phyloP scores from a whole-genome alignment of 768 basidiomycete species.

The Infundibulicybe gibba region DNA sequence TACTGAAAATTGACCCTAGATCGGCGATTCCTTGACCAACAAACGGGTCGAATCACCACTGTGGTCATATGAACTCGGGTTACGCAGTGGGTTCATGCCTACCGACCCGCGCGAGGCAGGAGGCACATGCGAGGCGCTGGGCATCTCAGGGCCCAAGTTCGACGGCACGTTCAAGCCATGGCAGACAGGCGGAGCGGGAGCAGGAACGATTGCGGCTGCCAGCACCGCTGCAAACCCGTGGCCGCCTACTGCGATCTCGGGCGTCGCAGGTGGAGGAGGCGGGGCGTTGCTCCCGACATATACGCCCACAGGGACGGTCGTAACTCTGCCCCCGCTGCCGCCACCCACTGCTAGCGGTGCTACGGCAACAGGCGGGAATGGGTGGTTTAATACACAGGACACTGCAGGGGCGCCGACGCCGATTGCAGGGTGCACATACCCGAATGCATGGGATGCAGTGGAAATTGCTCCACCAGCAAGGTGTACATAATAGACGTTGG shows the following conservation, averaged over 20 bases:
- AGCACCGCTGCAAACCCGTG: constrained; percentile 41
- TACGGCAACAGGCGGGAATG: constrained; percentile 35
- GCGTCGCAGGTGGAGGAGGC: constrained; percentile 20
- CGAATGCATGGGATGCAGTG: constrained; percentile 39
- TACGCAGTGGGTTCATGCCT: constrained; percentile 43
- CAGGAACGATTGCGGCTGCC: constrained; percentile 47
- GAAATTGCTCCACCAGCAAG: not conserved
- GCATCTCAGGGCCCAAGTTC: constrained; percentile 31
- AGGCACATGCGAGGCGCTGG: constrained; percentile 59
- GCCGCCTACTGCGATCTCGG: constrained; percentile 60
- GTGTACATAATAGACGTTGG: too few species aligned
- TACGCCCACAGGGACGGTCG: constrained; percentile 61
- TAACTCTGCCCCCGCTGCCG: constrained; percentile 44
- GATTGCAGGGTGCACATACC: constrained; percentile 55
- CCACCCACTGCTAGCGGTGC: constrained; percentile 36
- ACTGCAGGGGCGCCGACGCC: constrained; percentile 40
- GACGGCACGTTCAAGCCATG: constrained; percentile 51
- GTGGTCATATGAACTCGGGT: constrained; percentile 46
- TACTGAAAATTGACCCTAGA: constrained; percentile 15
- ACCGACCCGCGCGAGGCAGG: constrained; percentile 46
- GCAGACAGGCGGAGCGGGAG: constrained; percentile 64
- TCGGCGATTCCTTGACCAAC: constrained; percentile 26
- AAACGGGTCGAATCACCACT: constrained; percentile 38
- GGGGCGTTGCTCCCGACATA: constrained; percentile 50
- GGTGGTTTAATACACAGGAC: constrained; percentile 57